Conservation (phyloP, 108 stramenopile genomes). For the Stephanodiscus minutulus region DNA sequence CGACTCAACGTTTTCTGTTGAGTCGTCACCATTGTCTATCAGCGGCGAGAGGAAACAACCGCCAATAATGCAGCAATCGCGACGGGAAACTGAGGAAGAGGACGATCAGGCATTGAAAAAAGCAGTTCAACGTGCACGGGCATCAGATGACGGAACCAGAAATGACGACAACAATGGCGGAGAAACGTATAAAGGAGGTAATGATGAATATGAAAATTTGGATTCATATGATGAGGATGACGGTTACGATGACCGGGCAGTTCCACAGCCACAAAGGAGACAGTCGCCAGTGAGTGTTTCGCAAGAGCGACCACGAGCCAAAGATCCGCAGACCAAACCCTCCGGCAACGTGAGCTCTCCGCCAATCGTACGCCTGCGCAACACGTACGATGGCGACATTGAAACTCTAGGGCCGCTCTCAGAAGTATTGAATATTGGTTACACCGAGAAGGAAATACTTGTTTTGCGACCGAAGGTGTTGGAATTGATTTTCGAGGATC, state of each 20-base stretch:
- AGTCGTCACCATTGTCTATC: background rate
- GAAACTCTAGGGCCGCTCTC: conserved; percentile 39
- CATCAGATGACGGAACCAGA: background rate
- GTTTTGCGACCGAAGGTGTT: conserved; percentile 58
- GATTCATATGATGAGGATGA: conserved; percentile 9
- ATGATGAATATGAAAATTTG: conserved; percentile 10
- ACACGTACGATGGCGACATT: conserved; percentile 27
- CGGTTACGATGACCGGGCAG: background rate
- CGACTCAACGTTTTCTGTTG: no score
- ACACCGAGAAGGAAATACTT: conserved; percentile 47
- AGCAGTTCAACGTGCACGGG: background rate
- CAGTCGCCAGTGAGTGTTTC: conserved; percentile 1
- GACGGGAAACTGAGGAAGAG: background rate
- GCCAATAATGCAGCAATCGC: background rate
- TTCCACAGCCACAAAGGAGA: background rate
- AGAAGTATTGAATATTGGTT: conserved; percentile 54
- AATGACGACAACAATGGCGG: background rate
- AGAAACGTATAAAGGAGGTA: conserved; percentile 3
- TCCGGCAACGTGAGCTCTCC: conserved; percentile 4
- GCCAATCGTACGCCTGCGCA: conserved; percentile 36
- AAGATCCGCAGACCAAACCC: background rate
- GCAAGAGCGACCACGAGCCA: background rate
- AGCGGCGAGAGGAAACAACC: background rate
- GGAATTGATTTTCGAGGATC: conserved; percentile 60
- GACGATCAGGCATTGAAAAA: background rate